Conservation (phyloP, 495 filamentous ascomycete species). For the Hypomontagnella submonticulosa region DNA sequence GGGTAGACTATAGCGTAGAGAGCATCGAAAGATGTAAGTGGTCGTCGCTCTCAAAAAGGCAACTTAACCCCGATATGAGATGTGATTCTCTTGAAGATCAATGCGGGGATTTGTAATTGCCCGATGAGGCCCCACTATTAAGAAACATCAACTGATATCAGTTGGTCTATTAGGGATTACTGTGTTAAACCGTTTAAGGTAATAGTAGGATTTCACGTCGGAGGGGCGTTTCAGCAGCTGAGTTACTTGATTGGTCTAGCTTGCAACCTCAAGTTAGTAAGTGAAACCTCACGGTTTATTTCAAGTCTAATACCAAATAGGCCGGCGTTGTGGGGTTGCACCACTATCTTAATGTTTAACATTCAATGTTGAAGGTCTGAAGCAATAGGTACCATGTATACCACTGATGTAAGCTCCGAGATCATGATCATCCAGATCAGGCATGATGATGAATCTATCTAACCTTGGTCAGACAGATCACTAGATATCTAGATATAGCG, state of each 20-base stretch:
- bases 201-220: constrained; percentile 34
- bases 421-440: no score
- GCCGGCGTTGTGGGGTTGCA: constrained; percentile 12
- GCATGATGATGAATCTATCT: no score
- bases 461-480: no score
- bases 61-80: background rate
- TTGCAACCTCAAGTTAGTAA: constrained; percentile 9
- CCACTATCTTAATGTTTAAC: background rate
- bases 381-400: no score
- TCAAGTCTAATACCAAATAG: constrained; percentile 7
- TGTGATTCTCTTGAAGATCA: background rate
- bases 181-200: constrained; percentile 21
- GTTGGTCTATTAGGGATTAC: constrained; percentile 16
- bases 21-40: no score
- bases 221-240: constrained; percentile 19
- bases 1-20: no score
- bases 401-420: no score
- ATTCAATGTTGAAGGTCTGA: no score
- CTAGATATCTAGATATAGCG: no score
- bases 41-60: no score
- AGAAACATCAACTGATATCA: constrained; percentile 27
- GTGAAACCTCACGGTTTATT: constrained; percentile 26
- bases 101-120: constrained; percentile 12
- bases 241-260: constrained; percentile 7
- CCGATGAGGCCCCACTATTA: constrained; percentile 15